Evolutionary conservation across 441 rosid genomes (phyloP), one percentile per base, ranked within the genome.

Genomic region (Populus hybrid): DNA sequence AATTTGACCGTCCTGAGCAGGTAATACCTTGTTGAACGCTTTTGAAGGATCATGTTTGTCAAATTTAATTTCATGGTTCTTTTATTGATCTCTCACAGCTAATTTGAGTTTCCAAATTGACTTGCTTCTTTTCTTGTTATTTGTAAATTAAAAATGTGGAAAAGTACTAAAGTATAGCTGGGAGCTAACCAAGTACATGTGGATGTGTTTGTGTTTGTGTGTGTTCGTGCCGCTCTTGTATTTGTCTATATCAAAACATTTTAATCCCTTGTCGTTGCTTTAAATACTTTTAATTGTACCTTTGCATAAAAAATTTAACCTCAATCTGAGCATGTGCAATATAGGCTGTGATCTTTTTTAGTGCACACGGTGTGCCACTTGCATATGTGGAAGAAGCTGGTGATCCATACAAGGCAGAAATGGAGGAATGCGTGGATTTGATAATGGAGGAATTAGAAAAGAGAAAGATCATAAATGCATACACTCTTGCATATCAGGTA

Each of bases 301-400:
- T 61, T 61, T 61, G 23, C 64, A n/a, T 61, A 5, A 5, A 61
- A 18, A 61, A 20, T 18, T 8, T 38, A 38, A 38, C 10, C 56
- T 69, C 81, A 71, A 80, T 24, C 50, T 69, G 20, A 77, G n/a
- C 73, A 72, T 84, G 67, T 80, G 70, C 83, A 74, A 77, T 82
- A 79, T 85, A 95, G 99, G 99, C 90, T 82, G 89, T 92, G 79
- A 92, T 95, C 88, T 95, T 94, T 88, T 95, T 95, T 85, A 95
- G 99, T 80, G 99, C 99, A 18, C 99, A 95, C 74, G 99, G 99
- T 56, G 99, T 95, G 87, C 99, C 99, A 36, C 94, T 95, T 83
- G 98, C 99, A 64, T 95, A 95, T 78, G 99, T 95, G 72, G 97
- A 95, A 88, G 97, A 94, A 85, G 98, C 99, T 63, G 99, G 99